Percentiles rank a stretch among this genome's conserved stretches.
These are phyloP conservation scores for Aphanomyces astaci DNA, from an alignment of 352 stramenopile species.

Conservation along the genomic window DNA sequence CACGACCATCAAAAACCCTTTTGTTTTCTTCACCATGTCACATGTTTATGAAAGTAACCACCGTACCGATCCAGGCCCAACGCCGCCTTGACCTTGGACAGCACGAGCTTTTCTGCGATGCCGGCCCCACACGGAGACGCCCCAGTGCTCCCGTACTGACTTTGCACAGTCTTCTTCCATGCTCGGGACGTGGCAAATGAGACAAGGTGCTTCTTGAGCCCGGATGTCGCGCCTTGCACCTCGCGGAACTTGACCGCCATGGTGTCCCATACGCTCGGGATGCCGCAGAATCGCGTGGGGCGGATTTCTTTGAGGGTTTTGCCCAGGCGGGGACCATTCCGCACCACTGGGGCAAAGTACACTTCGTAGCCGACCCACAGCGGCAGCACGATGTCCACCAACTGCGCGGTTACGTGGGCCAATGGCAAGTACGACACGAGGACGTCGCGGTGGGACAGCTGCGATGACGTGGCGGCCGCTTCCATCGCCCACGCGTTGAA, in stretches of 20 bases:
- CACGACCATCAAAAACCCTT: too few relatives aligned
- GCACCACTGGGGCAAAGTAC: conserved; percentile 86
- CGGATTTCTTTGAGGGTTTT: conserved; percentile 79
- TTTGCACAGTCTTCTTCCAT: conserved; percentile 57
- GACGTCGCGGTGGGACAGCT: conserved; percentile 60
- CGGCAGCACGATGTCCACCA: conserved; percentile 83
- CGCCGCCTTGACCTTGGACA: conserved; percentile 81
- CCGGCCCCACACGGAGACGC: conserved; percentile 82
- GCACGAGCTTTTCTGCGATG: conserved; percentile 80
- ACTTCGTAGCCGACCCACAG: conserved; percentile 54
- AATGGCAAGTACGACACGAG: conserved; percentile 85
- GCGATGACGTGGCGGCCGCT: conserved; percentile 42
- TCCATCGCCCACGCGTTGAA: conserved; percentile 52
- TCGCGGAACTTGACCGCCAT: conserved; percentile 87
- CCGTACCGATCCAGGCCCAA: conserved; percentile 87
- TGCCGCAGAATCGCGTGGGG: conserved; percentile 85
- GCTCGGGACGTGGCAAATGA: conserved; percentile 85
- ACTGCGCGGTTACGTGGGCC: conserved; percentile 82
- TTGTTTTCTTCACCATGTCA: too few relatives aligned
- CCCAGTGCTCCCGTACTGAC: conserved; percentile 79
- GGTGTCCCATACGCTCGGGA: conserved; percentile 89
- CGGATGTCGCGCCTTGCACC: conserved; percentile 69
- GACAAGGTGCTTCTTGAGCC: conserved; percentile 89
- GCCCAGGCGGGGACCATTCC: conserved; percentile 58
- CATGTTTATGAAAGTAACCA: too few relatives aligned